Evolutionary conservation across 75 land plant species (phyloP).

Genomic region (Picea glauca): DNA sequence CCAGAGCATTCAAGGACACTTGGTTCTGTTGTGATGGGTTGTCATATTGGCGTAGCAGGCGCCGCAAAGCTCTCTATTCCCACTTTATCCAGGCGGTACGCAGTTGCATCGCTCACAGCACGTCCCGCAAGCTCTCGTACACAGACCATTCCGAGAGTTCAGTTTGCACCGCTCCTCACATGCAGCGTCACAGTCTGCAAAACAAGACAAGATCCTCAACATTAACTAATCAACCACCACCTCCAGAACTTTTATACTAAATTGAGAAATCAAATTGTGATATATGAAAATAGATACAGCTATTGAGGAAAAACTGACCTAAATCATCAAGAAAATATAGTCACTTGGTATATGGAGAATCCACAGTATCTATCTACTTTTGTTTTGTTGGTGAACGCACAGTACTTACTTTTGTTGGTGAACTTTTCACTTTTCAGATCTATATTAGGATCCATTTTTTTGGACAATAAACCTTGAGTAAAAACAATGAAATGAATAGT

Average conservation of each 20-base stretch:
- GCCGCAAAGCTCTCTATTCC: constrained; percentile 50
- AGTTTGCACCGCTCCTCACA: constrained; percentile 21
- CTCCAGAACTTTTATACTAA: too few species aligned
- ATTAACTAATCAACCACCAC: not conserved
- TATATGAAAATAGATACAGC: not conserved
- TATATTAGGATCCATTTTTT: too few species aligned
- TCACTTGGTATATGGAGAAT: too few species aligned
- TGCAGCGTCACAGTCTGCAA: not conserved
- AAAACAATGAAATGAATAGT: too few species aligned
- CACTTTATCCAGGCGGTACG: constrained; percentile 62
- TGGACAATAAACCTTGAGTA: too few species aligned
- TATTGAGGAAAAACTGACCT: too few species aligned
- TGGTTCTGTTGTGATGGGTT: constrained; percentile 21
- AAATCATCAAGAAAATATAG: too few species aligned
- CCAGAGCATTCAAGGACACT: constrained; percentile 37
- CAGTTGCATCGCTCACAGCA: constrained; percentile 59
- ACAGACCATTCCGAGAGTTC: constrained; percentile 17
- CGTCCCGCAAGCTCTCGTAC: constrained; percentile 24
- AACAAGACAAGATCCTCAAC: not conserved
- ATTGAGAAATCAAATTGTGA: not conserved
- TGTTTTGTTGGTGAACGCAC: too few species aligned
- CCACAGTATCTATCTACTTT: too few species aligned
- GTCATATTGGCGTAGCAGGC: constrained; percentile 45
- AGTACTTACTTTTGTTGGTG: too few species aligned
- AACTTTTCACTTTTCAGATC: too few species aligned